Percentiles rank a stretch among this genome's conserved stretches.
phyloP scores from a whole-genome alignment of 345 rosid species.

The Streptanthus diversifolius region DNA sequence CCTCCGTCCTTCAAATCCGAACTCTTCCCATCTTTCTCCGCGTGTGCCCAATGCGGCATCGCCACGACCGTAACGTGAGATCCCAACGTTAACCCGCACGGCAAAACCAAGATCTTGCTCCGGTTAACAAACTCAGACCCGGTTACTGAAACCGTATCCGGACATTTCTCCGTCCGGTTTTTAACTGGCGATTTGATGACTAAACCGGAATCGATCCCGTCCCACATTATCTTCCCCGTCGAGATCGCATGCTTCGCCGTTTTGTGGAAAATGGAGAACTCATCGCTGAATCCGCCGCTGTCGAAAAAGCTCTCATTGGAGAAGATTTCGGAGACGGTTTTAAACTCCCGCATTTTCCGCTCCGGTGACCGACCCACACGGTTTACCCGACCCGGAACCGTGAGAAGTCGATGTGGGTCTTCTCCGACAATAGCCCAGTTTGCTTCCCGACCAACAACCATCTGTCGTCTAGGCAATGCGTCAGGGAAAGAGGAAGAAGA shows the following conservation, averaged over 20 bases:
- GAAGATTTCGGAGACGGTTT: constrained; percentile 47
- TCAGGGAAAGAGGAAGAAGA: constrained; percentile 38
- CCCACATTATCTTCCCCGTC: constrained; percentile 61
- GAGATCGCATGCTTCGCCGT: constrained; percentile 69
- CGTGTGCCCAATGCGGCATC: constrained; percentile 70
- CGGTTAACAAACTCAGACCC: constrained; percentile 52
- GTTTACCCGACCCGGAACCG: constrained; percentile 31
- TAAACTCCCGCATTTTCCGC: constrained; percentile 7
- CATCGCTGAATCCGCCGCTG: constrained; percentile 38
- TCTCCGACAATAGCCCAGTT: constrained; percentile 39
- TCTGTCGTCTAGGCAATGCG: constrained; percentile 37
- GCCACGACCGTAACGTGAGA: constrained; percentile 84
- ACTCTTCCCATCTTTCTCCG: constrained; percentile 50
- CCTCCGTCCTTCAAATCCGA: constrained; percentile 43
- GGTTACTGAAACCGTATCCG: constrained; percentile 50
- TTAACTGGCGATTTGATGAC: constrained; percentile 4
- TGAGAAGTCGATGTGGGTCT: constrained; percentile 43
- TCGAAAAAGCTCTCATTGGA: constrained; percentile 44
- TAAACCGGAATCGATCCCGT: constrained; percentile 44
- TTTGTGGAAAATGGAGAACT: constrained; percentile 57
- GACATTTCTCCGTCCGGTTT: constrained; percentile 50
- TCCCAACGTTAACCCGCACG: constrained; percentile 84
- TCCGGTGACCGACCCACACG: constrained; percentile 20
- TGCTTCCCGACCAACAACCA: constrained; percentile 29
- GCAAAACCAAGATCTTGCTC: constrained; percentile 54